Evolutionary conservation across 2,329 filamentous ascomycete species (phyloP).

Genomic region (Colletotrichum echinochloae): DNA sequence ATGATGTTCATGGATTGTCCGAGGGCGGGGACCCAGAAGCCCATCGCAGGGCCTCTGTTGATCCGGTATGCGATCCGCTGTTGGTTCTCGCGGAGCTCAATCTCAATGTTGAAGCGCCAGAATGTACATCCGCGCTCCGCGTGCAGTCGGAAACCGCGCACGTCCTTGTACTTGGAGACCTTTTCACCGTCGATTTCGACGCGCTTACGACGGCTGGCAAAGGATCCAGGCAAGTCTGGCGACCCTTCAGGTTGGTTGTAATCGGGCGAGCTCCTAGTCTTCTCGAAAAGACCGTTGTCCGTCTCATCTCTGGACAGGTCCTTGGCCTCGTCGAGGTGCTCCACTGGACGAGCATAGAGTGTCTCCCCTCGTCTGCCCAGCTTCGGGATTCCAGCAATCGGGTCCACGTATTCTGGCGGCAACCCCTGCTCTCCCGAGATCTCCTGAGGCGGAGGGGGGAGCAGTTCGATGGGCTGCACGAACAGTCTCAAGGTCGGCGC

Average conservation of each 20-base stretch:
- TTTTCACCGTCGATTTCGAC: slow-evolving; percentile 80
- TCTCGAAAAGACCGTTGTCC: slow-evolving; percentile 85
- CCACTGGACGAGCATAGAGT: slow-evolving; percentile 89
- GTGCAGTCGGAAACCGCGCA: slow-evolving; percentile 85
- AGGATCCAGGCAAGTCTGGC: slow-evolving; percentile 64
- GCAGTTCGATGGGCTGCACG: slow-evolving; percentile 83
- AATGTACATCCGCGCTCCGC: slow-evolving; percentile 90
- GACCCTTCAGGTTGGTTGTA: slow-evolving; percentile 55
- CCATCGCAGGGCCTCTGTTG: slow-evolving; percentile 87
- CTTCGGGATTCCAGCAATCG: slow-evolving; percentile 88
- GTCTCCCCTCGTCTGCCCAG: slow-evolving; percentile 86
- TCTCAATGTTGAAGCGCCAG: slow-evolving; percentile 96
- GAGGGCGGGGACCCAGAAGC: slow-evolving; percentile 92
- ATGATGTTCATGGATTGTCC: slow-evolving; percentile 96
- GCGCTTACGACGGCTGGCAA: slow-evolving; percentile 65
- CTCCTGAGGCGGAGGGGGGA: slow-evolving; percentile 81
- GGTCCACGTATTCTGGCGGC: slow-evolving; percentile 87
- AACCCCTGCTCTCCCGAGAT: slow-evolving; percentile 73
- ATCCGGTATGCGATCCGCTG: slow-evolving; percentile 95
- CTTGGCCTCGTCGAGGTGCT: slow-evolving; percentile 80
- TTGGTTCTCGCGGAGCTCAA: slow-evolving; percentile 83
- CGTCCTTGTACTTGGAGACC: slow-evolving; percentile 82
- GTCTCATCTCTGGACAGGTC: slow-evolving; percentile 86
- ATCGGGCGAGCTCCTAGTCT: slow-evolving; percentile 66
- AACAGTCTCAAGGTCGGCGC: slow-evolving; percentile 86